Evolutionary conservation across 805 yeast species (phyloP).

Genomic region (Pichia deserticola): DNA sequence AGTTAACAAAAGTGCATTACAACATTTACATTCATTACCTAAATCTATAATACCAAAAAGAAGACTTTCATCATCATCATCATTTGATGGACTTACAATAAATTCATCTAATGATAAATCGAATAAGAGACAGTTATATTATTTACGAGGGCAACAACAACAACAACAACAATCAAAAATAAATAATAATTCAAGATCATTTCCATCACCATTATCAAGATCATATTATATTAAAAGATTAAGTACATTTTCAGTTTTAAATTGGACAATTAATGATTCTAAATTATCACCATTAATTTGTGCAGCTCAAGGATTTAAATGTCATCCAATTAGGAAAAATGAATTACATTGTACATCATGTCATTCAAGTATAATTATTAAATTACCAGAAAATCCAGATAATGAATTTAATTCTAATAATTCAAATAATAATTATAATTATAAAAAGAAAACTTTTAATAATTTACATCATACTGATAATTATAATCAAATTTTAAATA

Average conservation of each 20-base stretch:
- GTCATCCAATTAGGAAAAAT: conserved; percentile 29
- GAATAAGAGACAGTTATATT: conserved; percentile 5
- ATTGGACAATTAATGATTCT: conserved; percentile 36
- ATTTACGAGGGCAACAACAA: conserved; percentile 4
- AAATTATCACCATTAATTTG: conserved; percentile 40
- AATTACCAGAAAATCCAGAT: conserved; percentile 12
- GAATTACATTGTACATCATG: conserved; percentile 30
- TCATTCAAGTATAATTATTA: conserved; percentile 24
- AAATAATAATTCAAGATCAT: not conserved
- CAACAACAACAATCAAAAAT: not conserved
- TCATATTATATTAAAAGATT: conserved; percentile 34
- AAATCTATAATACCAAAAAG: conserved; percentile 5
- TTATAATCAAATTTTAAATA: conserved; percentile 14
- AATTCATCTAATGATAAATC: not conserved
- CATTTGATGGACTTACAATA: conserved; percentile 14
- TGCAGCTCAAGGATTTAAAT: conserved; percentile 48
- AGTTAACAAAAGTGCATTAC: not conserved
- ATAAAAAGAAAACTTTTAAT: not conserved
- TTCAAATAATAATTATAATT: not conserved
- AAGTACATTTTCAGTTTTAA: conserved; percentile 35
- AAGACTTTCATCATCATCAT: conserved; percentile 12
- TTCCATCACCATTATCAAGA: conserved; percentile 10
- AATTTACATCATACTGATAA: conserved; percentile 4
- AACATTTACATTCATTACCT: conserved; percentile 7
- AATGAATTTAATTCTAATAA: not conserved